Evolutionary conservation across 2,329 filamentous ascomycete species (phyloP).

Genomic region (Plenodomus tracheiphilus): DNA sequence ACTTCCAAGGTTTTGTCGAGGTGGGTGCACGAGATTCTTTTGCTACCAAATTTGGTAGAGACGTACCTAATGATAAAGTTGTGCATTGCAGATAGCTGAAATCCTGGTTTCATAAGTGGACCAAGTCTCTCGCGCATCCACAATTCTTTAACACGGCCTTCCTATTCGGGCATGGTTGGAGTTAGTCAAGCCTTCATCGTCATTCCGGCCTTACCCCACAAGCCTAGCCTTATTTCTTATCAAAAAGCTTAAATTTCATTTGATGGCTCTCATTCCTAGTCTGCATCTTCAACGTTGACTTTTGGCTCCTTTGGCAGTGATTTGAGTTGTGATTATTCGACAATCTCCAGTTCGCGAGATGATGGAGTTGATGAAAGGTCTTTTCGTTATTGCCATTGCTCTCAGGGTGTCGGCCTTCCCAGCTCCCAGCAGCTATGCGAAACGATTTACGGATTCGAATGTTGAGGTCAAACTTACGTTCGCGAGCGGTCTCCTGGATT

Average conservation of each 20-base stretch:
- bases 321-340: background rate
- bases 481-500: slow-evolving; percentile 29
- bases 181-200: background rate
- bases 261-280: background rate
- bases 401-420: slow-evolving; percentile 4
- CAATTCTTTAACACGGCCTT: background rate
- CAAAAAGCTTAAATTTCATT: background rate
- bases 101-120: background rate
- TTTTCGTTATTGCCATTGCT: slow-evolving; percentile 4
- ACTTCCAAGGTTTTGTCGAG: too few relatives aligned
- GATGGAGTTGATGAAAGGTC: slow-evolving; percentile 6
- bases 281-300: background rate
- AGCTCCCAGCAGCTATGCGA: background rate
- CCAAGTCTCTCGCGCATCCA: background rate
- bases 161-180: background rate
- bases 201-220: background rate
- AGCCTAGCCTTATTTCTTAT: background rate
- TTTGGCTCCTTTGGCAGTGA: background rate
- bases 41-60: background rate
- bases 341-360: background rate
- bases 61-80: background rate
- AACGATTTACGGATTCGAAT: background rate
- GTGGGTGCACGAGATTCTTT: too few relatives aligned
- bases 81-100: too few relatives aligned
- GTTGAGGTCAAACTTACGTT: slow-evolving; percentile 30